Base-by-base conservation (phyloP, 371 early-diverging fungal species). In the Syncephalastrum sp. region DNA sequence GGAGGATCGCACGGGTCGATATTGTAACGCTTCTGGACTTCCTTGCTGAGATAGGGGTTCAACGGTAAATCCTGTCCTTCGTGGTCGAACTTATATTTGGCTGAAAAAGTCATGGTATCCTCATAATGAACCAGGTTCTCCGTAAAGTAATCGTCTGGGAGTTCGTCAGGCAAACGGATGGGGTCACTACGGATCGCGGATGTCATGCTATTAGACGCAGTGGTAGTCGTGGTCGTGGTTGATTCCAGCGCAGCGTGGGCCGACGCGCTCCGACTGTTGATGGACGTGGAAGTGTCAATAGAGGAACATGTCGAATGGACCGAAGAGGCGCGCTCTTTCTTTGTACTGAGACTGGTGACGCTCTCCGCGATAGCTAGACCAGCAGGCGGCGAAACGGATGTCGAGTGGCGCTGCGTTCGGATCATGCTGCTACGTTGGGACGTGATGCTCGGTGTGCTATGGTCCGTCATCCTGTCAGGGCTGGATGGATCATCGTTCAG, bases 111-210 rank as follows among this genome's bases (percentile, higher is more conserved):
- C 33, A 73, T 66, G 2, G 83, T 71, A 27, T 75, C 73, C 59
- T 86, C 86, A 60, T 79, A 84, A 47, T 79, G 80, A 2, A 64
- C 68, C n/a, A 86, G 56, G 38, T 82, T 77, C 19, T 86, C 85
- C 8, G 69, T 74, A 60, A 86, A 86, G 16, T 69, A 58, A 5
- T 74, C 64, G 7, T 81, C 80, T 2, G 61, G 46, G 5, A 82
- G 56, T 13, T 74, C 69, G 4, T 49, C 49, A 0, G 84, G 74
- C 23, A 86, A 59, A 0, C 78, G 77, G 19, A 86, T 83, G 0
- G 82, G 78, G 5, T 84, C 82, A 1, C 75, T 72, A n/a, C 84
- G 74, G 14, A 85, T 43, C 0, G 64, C 54, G 4, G 72, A 75
- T 1, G 63, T 65, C 1, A 78, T 53, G 47, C 56, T 60, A 10